phyloP scores from a whole-genome alignment of 2,329 filamentous ascomycete species.

The Aspergillus jensenii region DNA sequence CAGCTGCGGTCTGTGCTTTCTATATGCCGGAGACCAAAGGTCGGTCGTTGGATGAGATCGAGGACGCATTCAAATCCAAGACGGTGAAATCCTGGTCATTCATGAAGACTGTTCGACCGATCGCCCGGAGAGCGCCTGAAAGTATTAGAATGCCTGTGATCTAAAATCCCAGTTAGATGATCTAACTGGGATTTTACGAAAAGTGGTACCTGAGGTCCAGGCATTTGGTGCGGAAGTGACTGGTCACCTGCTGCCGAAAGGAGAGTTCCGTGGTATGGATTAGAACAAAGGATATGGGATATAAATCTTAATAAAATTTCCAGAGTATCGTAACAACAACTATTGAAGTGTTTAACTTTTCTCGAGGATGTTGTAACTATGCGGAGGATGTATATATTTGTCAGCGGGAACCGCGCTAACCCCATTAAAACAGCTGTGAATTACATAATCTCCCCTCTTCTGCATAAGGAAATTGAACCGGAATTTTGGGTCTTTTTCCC shows the following conservation, averaged over 20 bases:
- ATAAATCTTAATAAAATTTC: too few species aligned
- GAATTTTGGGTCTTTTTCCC: slow-evolving; percentile 20
- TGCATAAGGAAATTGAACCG: slow-evolving; percentile 19
- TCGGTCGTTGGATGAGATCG: slow-evolving; percentile 50
- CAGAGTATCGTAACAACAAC: too few species aligned
- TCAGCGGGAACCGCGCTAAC: slow-evolving; percentile 6
- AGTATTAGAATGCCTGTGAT: background rate
- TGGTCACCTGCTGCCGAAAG: too few species aligned
- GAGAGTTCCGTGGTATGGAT: too few species aligned
- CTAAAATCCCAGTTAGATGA: background rate
- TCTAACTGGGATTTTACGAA: background rate
- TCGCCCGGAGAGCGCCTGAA: background rate
- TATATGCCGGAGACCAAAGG: slow-evolving; percentile 56
- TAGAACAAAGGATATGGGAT: too few species aligned
- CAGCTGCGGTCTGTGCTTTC: slow-evolving; percentile 38
- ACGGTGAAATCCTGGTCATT: slow-evolving; percentile 4
- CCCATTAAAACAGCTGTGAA: slow-evolving; percentile 3
- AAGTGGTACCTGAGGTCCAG: background rate
- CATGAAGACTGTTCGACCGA: slow-evolving; percentile 4
- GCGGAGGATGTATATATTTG: background rate
- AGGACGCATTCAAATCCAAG: slow-evolving; percentile 45
- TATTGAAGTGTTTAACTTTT: too few species aligned
- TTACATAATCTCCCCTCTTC: slow-evolving; percentile 14
- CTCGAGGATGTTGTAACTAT: too few species aligned
- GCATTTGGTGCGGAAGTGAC: background rate